A percentile compares a stretch with the other conserved stretches of the same genome.
These are phyloP conservation scores for Potentilla sterilis DNA, from an alignment of 306 rosid species.

Conservation along the genomic window DNA sequence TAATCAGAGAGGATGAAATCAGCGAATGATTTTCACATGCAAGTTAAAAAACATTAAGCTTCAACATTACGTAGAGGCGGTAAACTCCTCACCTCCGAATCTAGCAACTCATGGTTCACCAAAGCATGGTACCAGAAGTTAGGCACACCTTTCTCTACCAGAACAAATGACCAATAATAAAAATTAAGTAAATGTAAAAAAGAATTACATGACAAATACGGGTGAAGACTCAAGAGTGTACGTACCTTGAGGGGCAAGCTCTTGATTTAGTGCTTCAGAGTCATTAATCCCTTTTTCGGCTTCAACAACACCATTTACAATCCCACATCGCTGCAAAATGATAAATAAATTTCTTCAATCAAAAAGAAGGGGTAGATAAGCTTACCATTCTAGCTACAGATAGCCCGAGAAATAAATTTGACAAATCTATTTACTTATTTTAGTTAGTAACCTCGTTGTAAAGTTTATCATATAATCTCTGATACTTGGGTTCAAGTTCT, in stretches of 20 bases:
- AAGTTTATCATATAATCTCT: background rate
- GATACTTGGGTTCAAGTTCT: background rate
- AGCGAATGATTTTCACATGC: no score
- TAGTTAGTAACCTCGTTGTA: background rate
- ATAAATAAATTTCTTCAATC: background rate
- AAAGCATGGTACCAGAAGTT: background rate
- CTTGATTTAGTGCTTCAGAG: background rate
- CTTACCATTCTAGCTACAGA: background rate
- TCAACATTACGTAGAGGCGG: background rate
- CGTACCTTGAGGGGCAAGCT: background rate
- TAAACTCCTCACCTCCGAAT: background rate
- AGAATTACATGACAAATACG: background rate
- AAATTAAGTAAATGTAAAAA: background rate
- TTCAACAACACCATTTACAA: conserved; percentile 53
- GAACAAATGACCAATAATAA: background rate
- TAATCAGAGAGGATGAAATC: no score
- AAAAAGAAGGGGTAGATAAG: background rate
- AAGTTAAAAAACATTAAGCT: background rate
- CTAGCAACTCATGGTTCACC: background rate
- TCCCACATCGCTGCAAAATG: conserved; percentile 54
- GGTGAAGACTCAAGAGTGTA: background rate
- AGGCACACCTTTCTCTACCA: background rate
- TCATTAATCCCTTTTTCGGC: background rate
- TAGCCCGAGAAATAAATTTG: no score
- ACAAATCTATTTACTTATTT: no score